Evolutionary conservation across 768 basidiomycete genomes (phyloP), one percentile per base, ranked within the genome.

Genomic region (Mycena epipterygia): DNA sequence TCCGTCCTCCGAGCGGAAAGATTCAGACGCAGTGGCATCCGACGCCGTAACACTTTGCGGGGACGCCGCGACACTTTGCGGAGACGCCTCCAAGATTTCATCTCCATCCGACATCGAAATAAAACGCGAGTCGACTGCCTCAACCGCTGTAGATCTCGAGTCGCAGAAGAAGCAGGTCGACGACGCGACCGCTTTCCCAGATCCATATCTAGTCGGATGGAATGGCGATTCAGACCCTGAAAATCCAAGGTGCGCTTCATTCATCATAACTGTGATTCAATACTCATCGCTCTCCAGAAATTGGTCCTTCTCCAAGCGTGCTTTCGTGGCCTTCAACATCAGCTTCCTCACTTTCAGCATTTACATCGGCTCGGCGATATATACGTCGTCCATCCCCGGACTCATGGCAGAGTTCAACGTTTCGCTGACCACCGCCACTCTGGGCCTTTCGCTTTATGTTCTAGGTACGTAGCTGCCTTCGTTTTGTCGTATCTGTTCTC

Each of bases 351-450:
- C 81, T 1, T 78, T 81, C 64, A 73, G 75, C 53, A 75, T 81
- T 30, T 82, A 81, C 71, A 78, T 82, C 66, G 81, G 81, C 59
- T 79, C 81, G 13, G 77, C 78, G 21, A 81, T 82, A 49, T 81
- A 79, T 65, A 77, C 78, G 1, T 73, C 81, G 19, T 77, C 77
- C 8, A 78, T 80, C 23, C 74, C 76, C 2, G 74, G 67, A 9
- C 57, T 82, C 21, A 59, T 78, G 41, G 25, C 69, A 2, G 72
- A 79, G 2, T 81, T 79, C 71, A 71, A 77, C 33, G 75, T 80
- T 14, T 79, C 78, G 42, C 63, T 58, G 12, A 77, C 78, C n/a
- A 74, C 76, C 0, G 79, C 77, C 6, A 79, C 79, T 9, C 74
- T 81, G 2, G 81, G 81, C 2, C 73, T 76, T 14, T 73, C 74